phyloP scores from a whole-genome alignment of 1,284 basidiomycete species.

The Fistulinella cinereoalba region DNA sequence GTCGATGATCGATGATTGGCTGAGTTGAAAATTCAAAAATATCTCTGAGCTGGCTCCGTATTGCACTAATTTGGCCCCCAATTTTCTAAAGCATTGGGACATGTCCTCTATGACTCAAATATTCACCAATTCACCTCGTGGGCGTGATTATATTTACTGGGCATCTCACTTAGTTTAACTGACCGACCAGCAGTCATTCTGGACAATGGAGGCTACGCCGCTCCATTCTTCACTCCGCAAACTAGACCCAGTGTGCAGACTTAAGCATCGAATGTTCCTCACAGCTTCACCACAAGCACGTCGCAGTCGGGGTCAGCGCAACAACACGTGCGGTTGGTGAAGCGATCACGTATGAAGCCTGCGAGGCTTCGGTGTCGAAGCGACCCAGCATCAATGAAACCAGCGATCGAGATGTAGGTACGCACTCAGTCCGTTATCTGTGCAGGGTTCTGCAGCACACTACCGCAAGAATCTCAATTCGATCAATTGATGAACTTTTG shows the following conservation, averaged over 20 bases:
- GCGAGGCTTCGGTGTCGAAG: not conserved
- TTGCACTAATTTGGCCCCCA: too few species aligned
- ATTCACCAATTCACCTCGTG: too few species aligned
- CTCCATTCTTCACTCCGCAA: not conserved
- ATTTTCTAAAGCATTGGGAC: too few species aligned
- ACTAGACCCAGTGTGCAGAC: too few species aligned
- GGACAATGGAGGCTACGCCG: not conserved
- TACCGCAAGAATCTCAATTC: too few species aligned
- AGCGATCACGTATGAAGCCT: constrained; percentile 26
- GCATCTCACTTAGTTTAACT: constrained; percentile 1
- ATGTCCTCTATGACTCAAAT: too few species aligned
- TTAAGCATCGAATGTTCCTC: too few species aligned
- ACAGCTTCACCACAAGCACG: constrained; percentile 1
- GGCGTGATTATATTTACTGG: too few species aligned
- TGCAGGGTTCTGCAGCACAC: constrained; percentile 1
- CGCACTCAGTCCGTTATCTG: not conserved
- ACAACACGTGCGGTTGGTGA: constrained; percentile 13
- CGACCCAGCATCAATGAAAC: constrained; percentile 10
- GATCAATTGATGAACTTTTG: too few species aligned
- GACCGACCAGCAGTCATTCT: not conserved
- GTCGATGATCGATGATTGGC: too few species aligned
- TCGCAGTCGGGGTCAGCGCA: not conserved
- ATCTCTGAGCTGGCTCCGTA: too few species aligned
- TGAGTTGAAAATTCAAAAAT: too few species aligned
- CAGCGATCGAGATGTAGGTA: constrained; percentile 18